Base-by-base conservation (phyloP, 495 filamentous ascomycete genomes). In the Sphaerosporella brunnea region DNA sequence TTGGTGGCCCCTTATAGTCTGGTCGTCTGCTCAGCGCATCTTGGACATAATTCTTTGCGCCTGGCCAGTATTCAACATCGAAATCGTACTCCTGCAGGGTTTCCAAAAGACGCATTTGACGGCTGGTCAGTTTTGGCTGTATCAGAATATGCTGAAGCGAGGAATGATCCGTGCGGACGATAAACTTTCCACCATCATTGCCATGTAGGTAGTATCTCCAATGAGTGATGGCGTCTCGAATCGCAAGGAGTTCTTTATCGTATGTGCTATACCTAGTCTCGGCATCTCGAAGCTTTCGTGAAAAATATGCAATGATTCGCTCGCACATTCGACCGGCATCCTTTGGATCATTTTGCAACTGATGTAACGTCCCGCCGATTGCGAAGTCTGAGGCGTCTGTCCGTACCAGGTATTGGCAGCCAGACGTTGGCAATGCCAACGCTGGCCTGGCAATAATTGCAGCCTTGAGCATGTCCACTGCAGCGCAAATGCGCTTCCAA, bases 181-280 rank as follows among this genome's bases (percentile, higher is more conserved):
- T 40, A 48, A 39, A 42, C 9, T 48, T 18, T n/a, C 20, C 0
- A 0, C 45, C 18, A 1, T 15, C 9, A 0, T n/a, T n/a, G n/a
- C n/a, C n/a, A n/a, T n/a, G n/a, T n/a, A 48, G 9, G 16, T 48
- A 48, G 18, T 48, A 39, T 2, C 23, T 4, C 45, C 45, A 48
- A 10, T 48, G 7, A n/a, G n/a, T n/a, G n/a, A n/a, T n/a, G n/a
- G n/a, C n/a, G n/a, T n/a, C n/a, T n/a, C n/a, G n/a, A n/a, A 48
- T 19, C 11, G 45, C 45, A 1, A 48, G 45, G 3, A 48, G 9
- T 18, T 48, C 45, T 15, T 26, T 21, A 9, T 48, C 34, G 16
- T 48, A 48, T 1, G 34, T 26, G 16, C n/a, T 13, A 13, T 48
- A 48, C 1, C 28, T 0, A 0, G 18, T 11, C 9, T 40, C 28